Base-by-base conservation (phyloP, 306 rosid species). In the Abrus precatorius region DNA sequence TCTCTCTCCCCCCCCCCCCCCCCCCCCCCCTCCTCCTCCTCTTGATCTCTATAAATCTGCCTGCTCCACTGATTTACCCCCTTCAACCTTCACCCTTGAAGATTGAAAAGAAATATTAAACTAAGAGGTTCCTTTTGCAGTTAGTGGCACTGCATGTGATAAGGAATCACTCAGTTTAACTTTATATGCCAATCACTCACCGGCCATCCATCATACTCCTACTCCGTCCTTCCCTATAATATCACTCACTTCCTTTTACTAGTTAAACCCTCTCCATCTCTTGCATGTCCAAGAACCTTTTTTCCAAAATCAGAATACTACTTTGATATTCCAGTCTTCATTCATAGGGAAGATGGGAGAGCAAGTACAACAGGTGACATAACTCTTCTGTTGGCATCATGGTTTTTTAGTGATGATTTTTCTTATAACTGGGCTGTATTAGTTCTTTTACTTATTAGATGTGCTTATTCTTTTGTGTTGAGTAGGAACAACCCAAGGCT, bases 71-170 rank as follows among this genome's bases (percentile, higher is more conserved):
- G 74, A 20, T 75, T 55, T 81, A 83, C 74, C 85, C 85, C 88
- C 81, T 86, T 64, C 60, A 49, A 63, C 79, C 86, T 61, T 80
- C 61, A 64, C 10, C 82, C 74, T 71, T 77, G 91, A 86, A 84
- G 74, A 77, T 73, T 79, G 83, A 82, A 79, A 81, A 78, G 70
- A 91, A 85, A 82, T 79, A 87, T 69, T 84, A 86, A 85, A 84
- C 77, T 41, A 80, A 43, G 75, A 54, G 80, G 13, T 60, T 82
- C 83, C 80, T 85, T 80, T 69, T 49, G 68, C 85, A 84, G 60
- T 74, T 88, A 82, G 92, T 85, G 93, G 86, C 83, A 59, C 72
- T 86, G 90, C 93, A 91, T 92, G 96, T 89, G 91, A 89, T 85
- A 83, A 63, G 85, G 86, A 84, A 91, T 90, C 92, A 69, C 89